phyloP scores from a whole-genome alignment of 202 grass and related monocot species.

The Panicum hallii region DNA sequence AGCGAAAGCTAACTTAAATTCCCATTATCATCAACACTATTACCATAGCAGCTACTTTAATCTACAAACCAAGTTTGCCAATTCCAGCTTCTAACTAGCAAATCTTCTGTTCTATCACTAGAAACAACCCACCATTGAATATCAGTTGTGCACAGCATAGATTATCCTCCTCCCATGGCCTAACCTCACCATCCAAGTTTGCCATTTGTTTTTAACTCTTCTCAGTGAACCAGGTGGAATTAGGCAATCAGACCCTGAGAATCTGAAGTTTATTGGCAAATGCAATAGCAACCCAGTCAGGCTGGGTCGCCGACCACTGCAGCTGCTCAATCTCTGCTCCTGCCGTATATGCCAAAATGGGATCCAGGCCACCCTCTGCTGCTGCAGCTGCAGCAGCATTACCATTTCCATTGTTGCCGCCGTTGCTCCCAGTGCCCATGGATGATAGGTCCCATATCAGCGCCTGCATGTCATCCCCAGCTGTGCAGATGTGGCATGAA shows the following conservation, averaged over 20 bases:
- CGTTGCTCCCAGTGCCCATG: conserved; percentile 64
- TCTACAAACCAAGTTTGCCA: conserved; percentile 44
- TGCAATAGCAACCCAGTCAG: conserved; percentile 96
- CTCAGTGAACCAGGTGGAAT: conserved; percentile 16
- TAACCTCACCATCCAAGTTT: conserved; percentile 45
- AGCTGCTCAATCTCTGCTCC: conserved; percentile 96
- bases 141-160: conserved; percentile 39
- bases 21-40: conserved; percentile 36
- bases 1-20: conserved; percentile 33
- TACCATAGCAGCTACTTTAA: conserved; percentile 36
- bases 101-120: conserved; percentile 49
- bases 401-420: conserved; percentile 53
- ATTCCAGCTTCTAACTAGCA: conserved; percentile 52
- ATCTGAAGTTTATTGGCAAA: conserved; percentile 94
- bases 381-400: conserved; percentile 43
- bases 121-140: conserved; percentile 3
- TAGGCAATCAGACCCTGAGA: conserved; percentile 71
- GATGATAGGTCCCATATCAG: conserved; percentile 97
- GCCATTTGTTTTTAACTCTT: neutral
- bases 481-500: conserved; percentile 94
- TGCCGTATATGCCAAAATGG: conserved; percentile 86
- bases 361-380: conserved; percentile 78
- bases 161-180: conserved; percentile 4
- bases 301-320: conserved; percentile 95
- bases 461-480: conserved; percentile 89